A percentile compares a stretch with the other conserved stretches of the same genome.
Evolutionary conservation across 1,139 yeast species (phyloP).

Genomic region (Pichia sp.): DNA sequence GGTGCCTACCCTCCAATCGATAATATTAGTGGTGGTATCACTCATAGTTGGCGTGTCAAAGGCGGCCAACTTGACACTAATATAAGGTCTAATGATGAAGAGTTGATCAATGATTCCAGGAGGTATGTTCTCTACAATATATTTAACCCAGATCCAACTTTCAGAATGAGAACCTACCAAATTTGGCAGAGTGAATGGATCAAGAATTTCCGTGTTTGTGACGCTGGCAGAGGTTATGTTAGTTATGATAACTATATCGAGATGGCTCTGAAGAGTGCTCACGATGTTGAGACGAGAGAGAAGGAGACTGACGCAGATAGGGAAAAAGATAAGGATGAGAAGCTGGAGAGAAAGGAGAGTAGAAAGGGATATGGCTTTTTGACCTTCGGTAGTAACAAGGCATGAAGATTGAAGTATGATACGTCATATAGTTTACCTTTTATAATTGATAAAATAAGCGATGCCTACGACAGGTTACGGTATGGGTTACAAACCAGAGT

Average conservation of each 20-base stretch:
- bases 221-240: conserved; percentile 29
- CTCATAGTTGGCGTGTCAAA: conserved; percentile 12
- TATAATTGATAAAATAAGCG: background rate
- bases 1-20: conserved; percentile 28
- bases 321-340: conserved; percentile 7
- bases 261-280: conserved; percentile 28
- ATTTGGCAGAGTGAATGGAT: conserved; percentile 32
- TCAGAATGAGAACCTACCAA: conserved; percentile 33
- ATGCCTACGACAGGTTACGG: too few species aligned
- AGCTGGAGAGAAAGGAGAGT: conserved; percentile 3
- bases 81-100: conserved; percentile 10
- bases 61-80: conserved; percentile 13
- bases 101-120: conserved; percentile 33
- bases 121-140: conserved; percentile 48
- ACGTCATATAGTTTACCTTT: background rate
- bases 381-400: conserved; percentile 8
- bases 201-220: conserved; percentile 27
- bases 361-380: conserved; percentile 13
- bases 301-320: conserved; percentile 1
- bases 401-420: too few species aligned
- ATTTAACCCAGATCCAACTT: conserved; percentile 47
- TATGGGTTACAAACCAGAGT: too few species aligned
- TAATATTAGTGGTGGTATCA: conserved; percentile 25
- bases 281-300: conserved; percentile 15
- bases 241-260: conserved; percentile 24